These are phyloP conservation scores for Helotiales sp. DNA, from an alignment of 2,329 filamentous ascomycete species.

Conservation along the genomic window DNA sequence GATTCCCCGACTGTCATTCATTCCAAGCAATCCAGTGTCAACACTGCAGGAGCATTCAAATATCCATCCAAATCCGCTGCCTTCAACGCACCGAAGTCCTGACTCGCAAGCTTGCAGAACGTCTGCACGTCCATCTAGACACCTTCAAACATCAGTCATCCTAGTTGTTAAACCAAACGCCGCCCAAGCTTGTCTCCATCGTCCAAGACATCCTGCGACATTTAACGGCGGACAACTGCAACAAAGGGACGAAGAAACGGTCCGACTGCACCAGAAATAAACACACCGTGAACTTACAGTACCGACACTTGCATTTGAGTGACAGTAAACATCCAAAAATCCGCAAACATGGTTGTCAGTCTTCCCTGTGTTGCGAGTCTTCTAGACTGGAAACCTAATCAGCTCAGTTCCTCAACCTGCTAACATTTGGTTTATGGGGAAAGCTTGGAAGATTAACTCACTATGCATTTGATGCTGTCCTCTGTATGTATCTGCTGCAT, in stretches of 20 bases:
- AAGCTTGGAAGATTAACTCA: slow-evolving; percentile 93
- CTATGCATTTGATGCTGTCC: slow-evolving; percentile 94
- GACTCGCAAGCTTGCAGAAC: slow-evolving; percentile 5
- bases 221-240: slow-evolving; percentile 11
- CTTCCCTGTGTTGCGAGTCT: slow-evolving; percentile 26
- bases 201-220: slow-evolving; percentile 14
- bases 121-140: slow-evolving; percentile 2
- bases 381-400: slow-evolving; percentile 51
- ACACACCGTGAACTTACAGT: neutral
- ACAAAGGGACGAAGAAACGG: slow-evolving; percentile 13
- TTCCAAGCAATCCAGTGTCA: neutral
- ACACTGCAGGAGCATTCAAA: neutral
- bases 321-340: neutral
- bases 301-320: neutral
- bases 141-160: neutral
- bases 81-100: neutral
- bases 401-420: slow-evolving; percentile 65
- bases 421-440: slow-evolving; percentile 70
- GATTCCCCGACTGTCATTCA: neutral
- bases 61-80: neutral
- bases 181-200: slow-evolving; percentile 8
- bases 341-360: slow-evolving; percentile 49
- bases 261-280: slow-evolving; percentile 8
- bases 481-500: slow-evolving; percentile 63
- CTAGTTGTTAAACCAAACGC: neutral